phyloP scores from a whole-genome alignment of 2,329 filamentous ascomycete species.

The Fusarium sp. region DNA sequence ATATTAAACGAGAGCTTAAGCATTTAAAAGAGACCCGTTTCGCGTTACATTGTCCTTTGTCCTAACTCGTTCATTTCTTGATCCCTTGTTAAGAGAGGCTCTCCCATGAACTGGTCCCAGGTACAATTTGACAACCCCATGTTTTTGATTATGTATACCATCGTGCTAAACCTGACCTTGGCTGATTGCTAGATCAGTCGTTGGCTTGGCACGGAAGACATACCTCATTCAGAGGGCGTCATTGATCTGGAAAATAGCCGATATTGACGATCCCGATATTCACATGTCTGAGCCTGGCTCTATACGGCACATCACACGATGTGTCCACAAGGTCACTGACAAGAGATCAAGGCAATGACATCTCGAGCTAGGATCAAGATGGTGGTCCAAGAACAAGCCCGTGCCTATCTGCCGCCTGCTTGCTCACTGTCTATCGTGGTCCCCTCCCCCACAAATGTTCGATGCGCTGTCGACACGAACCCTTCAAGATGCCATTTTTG shows the following conservation, averaged over 20 bases:
- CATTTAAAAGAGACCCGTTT: neutral
- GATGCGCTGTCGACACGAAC: constrained; percentile 42
- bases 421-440: constrained; percentile 18
- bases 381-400: constrained; percentile 12
- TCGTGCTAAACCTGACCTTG: constrained; percentile 5
- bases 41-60: neutral
- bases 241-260: constrained; percentile 9
- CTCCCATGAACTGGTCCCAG: constrained; percentile 8
- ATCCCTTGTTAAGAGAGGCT: neutral
- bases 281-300: constrained; percentile 28
- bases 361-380: constrained; percentile 21
- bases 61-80: neutral
- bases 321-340: constrained; percentile 27
- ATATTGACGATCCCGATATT: constrained; percentile 12
- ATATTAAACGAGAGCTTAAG: neutral
- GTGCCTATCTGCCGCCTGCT: constrained; percentile 17
- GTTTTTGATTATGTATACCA: neutral
- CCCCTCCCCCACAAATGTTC: constrained; percentile 40
- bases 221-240: constrained; percentile 13
- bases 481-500: constrained; percentile 35
- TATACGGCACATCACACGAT: constrained; percentile 30
- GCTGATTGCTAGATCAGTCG: neutral
- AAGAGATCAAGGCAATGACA: constrained; percentile 25
- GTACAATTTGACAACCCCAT: neutral
- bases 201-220: neutral